phyloP scores from a whole-genome alignment of 1,139 yeast genomes.

The Kodamaea plutei region DNA sequence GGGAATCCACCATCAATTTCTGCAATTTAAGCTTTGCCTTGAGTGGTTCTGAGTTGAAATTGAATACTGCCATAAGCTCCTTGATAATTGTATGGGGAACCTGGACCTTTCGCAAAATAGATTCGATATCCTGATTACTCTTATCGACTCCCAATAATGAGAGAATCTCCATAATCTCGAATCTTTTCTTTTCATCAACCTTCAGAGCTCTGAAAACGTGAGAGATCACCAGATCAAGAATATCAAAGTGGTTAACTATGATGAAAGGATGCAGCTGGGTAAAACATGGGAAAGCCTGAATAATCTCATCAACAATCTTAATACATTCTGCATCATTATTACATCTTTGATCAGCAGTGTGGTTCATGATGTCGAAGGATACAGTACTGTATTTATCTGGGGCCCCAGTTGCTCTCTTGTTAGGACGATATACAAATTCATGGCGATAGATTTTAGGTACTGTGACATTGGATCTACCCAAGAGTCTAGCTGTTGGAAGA shows the following conservation, averaged over 20 bases:
- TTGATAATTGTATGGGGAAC: constrained; percentile 79
- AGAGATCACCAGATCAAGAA: constrained; percentile 58
- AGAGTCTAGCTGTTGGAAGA: constrained; percentile 78
- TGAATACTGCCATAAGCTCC: constrained; percentile 71
- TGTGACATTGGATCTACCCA: constrained; percentile 58
- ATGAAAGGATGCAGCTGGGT: constrained; percentile 50
- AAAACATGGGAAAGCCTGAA: constrained; percentile 62
- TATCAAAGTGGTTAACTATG: constrained; percentile 74
- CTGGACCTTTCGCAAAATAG: constrained; percentile 61
- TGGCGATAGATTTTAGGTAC: constrained; percentile 66
- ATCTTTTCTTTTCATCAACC: constrained; percentile 55
- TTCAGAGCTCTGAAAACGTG: constrained; percentile 77
- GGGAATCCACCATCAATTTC: constrained; percentile 73
- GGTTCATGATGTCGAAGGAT: constrained; percentile 72
- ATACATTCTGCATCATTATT: constrained; percentile 84
- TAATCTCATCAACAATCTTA: constrained; percentile 72
- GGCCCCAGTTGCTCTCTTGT: constrained; percentile 51
- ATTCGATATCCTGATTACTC: constrained; percentile 60
- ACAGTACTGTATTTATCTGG: constrained; percentile 80
- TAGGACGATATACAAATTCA: constrained; percentile 77
- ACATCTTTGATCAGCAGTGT: constrained; percentile 37
- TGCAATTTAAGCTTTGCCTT: constrained; percentile 59
- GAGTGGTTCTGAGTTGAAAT: constrained; percentile 65
- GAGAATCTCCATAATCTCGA: constrained; percentile 63
- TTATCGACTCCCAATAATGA: constrained; percentile 76